A percentile compares a stretch with the other conserved stretches of the same genome.
Conservation (phyloP, 768 basidiomycete genomes). For the Kwoniella shandongensis region DNA sequence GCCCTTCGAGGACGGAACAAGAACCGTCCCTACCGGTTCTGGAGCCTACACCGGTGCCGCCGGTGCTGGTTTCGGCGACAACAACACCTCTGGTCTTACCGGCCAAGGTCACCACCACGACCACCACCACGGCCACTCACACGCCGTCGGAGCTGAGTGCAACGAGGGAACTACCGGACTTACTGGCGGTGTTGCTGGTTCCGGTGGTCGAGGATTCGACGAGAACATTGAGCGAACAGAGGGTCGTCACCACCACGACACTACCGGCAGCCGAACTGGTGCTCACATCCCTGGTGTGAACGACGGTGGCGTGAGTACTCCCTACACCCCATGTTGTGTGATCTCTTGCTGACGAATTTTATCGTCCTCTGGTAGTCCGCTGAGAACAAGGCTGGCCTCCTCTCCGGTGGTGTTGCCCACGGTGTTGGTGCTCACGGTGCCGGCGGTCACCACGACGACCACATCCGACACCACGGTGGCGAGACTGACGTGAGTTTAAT, state of each 20-base stretch:
- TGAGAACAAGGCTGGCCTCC: neutral
- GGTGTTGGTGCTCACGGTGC: conserved; percentile 15
- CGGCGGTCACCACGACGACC: conserved; percentile 4
- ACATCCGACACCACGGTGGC: conserved; percentile 10
- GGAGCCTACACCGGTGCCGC: neutral
- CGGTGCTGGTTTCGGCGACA: conserved; percentile 3
- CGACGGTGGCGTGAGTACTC: neutral
- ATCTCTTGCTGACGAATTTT: neutral
- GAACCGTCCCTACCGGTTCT: conserved; percentile 15
- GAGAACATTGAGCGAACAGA: neutral
- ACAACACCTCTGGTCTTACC: neutral
- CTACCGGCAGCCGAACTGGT: neutral
- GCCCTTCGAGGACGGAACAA: conserved; percentile 32
- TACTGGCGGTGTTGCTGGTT: neutral
- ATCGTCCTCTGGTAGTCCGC: neutral
- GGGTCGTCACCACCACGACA: conserved; percentile 8
- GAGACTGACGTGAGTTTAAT: conserved; percentile 5
- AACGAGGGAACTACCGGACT: conserved; percentile 1
- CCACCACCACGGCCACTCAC: conserved; percentile 9
- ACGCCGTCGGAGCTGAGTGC: neutral
- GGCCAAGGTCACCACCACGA: conserved; percentile 9
- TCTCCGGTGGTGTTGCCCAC: conserved; percentile 5
- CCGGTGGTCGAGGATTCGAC: neutral
- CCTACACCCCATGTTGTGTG: neutral
- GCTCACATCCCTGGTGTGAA: neutral